Evolutionary conservation across 495 filamentous ascomycete genomes (phyloP).

Genomic region (Mytilinidion resinicola): DNA sequence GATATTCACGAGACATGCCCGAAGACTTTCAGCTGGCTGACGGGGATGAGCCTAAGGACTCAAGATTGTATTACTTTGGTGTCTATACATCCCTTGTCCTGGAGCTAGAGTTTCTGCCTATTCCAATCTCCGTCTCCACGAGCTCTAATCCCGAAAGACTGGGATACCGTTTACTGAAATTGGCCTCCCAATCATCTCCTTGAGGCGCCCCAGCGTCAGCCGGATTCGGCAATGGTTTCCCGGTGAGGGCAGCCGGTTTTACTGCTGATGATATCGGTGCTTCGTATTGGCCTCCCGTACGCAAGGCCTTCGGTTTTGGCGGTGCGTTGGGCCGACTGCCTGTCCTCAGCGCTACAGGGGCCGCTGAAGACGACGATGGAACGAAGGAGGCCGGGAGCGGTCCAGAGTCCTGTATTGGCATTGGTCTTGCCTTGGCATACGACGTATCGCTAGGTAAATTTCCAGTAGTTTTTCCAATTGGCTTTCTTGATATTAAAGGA

Average conservation of each 20-base stretch:
- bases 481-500: slow-evolving; percentile 12
- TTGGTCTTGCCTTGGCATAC: slow-evolving; percentile 15
- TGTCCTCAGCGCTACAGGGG: slow-evolving; percentile 7
- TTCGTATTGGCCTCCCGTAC: slow-evolving; percentile 37
- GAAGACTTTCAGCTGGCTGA: no score
- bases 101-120: not conserved
- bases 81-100: not conserved
- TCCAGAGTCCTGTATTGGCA: not conserved
- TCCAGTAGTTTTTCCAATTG: slow-evolving; percentile 2
- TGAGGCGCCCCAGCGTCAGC: slow-evolving; percentile 16
- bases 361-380: slow-evolving; percentile 14
- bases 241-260: slow-evolving; percentile 11
- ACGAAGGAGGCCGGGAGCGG: not conserved
- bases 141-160: slow-evolving; percentile 76
- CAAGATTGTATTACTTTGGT: no score
- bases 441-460: slow-evolving; percentile 9
- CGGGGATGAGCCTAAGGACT: no score
- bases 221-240: slow-evolving; percentile 1
- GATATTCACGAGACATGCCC: no score
- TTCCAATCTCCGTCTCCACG: slow-evolving; percentile 57
- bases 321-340: slow-evolving; percentile 29
- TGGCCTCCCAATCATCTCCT: slow-evolving; percentile 58
- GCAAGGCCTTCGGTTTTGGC: slow-evolving; percentile 56
- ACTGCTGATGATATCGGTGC: slow-evolving; percentile 26
- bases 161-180: slow-evolving; percentile 78